phyloP scores from a whole-genome alignment of 345 rosid genomes.

The Barbarea vulgaris region DNA sequence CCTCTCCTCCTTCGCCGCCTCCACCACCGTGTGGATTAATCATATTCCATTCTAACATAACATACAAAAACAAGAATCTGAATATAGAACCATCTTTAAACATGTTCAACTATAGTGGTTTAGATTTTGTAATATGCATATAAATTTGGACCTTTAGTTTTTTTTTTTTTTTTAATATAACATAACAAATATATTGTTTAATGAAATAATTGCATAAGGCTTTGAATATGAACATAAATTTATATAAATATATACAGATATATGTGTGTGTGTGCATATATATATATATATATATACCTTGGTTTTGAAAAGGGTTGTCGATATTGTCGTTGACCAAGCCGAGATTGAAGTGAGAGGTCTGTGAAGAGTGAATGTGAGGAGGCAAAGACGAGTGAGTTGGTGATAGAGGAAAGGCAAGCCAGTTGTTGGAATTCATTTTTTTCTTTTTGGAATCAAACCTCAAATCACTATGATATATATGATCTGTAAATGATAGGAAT shows the following conservation, averaged over 20 bases:
- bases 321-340: slow-evolving; percentile 75
- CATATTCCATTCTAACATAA: slow-evolving; percentile 73
- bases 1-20: slow-evolving; percentile 51
- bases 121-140: neutral
- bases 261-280: neutral
- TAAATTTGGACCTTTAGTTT: neutral
- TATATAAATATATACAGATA: neutral
- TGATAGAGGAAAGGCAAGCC: slow-evolving; percentile 96
- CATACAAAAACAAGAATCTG: neutral
- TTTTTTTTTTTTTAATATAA: neutral
- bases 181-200: neutral
- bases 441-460: neutral
- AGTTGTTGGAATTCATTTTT: slow-evolving; percentile 89
- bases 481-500: slow-evolving; percentile 15
- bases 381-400: slow-evolving; percentile 75
- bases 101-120: slow-evolving; percentile 15
- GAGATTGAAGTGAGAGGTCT: slow-evolving; percentile 74
- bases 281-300: slow-evolving; percentile 60
- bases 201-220: neutral
- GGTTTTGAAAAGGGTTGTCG: slow-evolving; percentile 82
- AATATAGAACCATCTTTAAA: neutral
- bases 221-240: neutral
- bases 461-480: slow-evolving; percentile 22
- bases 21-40: slow-evolving; percentile 60
- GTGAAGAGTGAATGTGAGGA: slow-evolving; percentile 70